Percentiles rank a stretch among this genome's conserved stretches.
Conservation (phyloP, 139 green algal species). For the Diplosphaera chodatii region DNA sequence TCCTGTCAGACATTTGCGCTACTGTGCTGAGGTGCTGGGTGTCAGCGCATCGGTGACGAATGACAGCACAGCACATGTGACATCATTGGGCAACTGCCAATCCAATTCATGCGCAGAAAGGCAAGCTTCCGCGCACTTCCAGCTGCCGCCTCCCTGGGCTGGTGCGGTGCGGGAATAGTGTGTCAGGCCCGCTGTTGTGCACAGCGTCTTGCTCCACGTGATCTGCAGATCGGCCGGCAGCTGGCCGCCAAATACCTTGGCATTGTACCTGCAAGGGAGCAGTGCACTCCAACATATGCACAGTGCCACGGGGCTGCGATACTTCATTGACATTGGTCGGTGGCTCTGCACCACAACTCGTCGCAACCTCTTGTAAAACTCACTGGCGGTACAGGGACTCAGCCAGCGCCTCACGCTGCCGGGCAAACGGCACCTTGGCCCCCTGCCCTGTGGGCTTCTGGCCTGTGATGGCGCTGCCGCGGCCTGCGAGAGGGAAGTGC, state of each 20-base stretch:
- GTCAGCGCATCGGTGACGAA: too few species aligned
- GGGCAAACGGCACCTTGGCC: slow-evolving; percentile 20
- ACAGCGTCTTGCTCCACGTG: slow-evolving; percentile 45
- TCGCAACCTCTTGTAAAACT: background rate
- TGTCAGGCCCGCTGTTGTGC: slow-evolving; percentile 52
- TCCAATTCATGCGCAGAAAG: too few species aligned
- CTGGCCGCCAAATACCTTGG: slow-evolving; percentile 28
- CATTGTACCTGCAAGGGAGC: slow-evolving; percentile 31
- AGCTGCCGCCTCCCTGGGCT: background rate
- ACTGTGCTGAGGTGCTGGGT: too few species aligned
- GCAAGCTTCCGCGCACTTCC: background rate
- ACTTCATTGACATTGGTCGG: too few species aligned
- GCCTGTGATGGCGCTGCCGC: too few species aligned
- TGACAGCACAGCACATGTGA: too few species aligned
- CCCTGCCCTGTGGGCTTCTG: too few species aligned
- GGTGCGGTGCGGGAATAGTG: slow-evolving; percentile 20
- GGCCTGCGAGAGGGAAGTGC: background rate
- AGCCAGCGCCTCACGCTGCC: slow-evolving; percentile 21
- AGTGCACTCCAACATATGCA: too few species aligned
- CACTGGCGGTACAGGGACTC: slow-evolving; percentile 9
- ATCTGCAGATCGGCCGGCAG: slow-evolving; percentile 48
- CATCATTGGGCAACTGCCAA: too few species aligned
- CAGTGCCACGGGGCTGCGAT: too few species aligned
- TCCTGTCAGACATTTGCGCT: too few species aligned
- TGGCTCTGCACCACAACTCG: too few species aligned